A percentile compares a stretch with the other conserved stretches of the same genome.
These are phyloP conservation scores for Euryodendron excelsum DNA, from an alignment of 148 eudicot species.

Conservation along the genomic window DNA sequence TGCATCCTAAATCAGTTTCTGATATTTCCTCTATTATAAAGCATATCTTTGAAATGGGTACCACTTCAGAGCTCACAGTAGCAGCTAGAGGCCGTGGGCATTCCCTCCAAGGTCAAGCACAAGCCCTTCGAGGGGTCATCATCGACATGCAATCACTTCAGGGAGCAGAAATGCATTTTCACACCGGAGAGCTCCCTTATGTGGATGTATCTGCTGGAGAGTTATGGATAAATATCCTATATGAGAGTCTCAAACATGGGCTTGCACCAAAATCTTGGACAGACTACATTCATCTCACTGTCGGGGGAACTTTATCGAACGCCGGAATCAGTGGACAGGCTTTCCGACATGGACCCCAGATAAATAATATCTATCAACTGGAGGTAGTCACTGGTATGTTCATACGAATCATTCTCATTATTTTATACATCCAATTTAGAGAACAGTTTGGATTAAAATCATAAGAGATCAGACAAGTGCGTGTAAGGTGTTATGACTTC, in stretches of 20 bases:
- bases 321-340: slow-evolving; percentile 98
- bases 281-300: slow-evolving; percentile 88
- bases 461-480: neutral
- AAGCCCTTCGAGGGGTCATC: slow-evolving; percentile 64
- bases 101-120: slow-evolving; percentile 89
- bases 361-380: slow-evolving; percentile 71
- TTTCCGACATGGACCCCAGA: slow-evolving; percentile 87
- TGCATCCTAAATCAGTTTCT: slow-evolving; percentile 69
- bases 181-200: slow-evolving; percentile 49
- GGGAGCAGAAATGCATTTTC: slow-evolving; percentile 48
- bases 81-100: slow-evolving; percentile 96
- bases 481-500: neutral
- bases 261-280: slow-evolving; percentile 93
- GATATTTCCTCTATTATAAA: slow-evolving; percentile 65
- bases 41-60: slow-evolving; percentile 60
- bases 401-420: neutral
- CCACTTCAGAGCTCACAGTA: slow-evolving; percentile 51
- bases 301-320: slow-evolving; percentile 94
- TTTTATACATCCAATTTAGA: neutral
- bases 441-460: too few relatives aligned
- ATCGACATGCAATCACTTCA: slow-evolving; percentile 82
- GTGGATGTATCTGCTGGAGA: slow-evolving; percentile 88
- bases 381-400: slow-evolving; percentile 84
- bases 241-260: slow-evolving; percentile 71
- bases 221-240: slow-evolving; percentile 83